Evolutionary conservation across 257 asterid species (phyloP).

Genomic region (Fraxinus pennsylvanica): DNA sequence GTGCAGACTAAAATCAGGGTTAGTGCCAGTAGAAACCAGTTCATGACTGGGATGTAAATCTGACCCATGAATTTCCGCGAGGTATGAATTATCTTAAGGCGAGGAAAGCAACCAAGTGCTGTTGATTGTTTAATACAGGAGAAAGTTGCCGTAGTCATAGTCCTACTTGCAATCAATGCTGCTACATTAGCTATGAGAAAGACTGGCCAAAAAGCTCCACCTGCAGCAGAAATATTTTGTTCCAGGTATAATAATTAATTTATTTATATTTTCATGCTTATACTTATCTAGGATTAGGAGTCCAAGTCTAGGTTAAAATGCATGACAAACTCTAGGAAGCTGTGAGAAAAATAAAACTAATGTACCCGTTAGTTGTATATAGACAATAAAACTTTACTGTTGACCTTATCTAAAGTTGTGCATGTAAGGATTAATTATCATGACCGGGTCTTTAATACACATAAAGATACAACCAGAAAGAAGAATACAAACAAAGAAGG

Average conservation of each 20-base stretch:
- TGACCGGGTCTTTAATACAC: neutral
- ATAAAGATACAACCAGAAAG: neutral
- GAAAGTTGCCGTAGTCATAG: conserved; percentile 95
- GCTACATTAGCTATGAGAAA: conserved; percentile 88
- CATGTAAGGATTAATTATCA: conserved; percentile 11
- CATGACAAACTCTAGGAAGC: neutral
- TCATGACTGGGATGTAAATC: conserved; percentile 94
- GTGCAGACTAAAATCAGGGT: conserved; percentile 81
- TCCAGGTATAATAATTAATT: conserved; percentile 19
- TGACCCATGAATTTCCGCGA: conserved; percentile 97
- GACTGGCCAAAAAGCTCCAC: conserved; percentile 94
- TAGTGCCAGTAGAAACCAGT: conserved; percentile 83
- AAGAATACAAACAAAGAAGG: neutral
- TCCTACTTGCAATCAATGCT: conserved; percentile 96
- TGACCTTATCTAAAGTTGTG: conserved; percentile 16
- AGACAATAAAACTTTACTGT: conserved; percentile 2
- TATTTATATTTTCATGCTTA: conserved; percentile 3
- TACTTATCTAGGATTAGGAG: neutral
- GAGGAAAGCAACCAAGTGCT: conserved; percentile 98
- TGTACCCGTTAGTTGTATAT: neutral
- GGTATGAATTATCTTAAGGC: conserved; percentile 91
- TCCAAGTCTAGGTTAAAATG: neutral
- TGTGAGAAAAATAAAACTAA: conserved; percentile 4
- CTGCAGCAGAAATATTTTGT: conserved; percentile 52
- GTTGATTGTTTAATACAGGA: conserved; percentile 93